phyloP scores from a whole-genome alignment of 805 yeast genomes.

The Tetrapisispora phaffii region DNA sequence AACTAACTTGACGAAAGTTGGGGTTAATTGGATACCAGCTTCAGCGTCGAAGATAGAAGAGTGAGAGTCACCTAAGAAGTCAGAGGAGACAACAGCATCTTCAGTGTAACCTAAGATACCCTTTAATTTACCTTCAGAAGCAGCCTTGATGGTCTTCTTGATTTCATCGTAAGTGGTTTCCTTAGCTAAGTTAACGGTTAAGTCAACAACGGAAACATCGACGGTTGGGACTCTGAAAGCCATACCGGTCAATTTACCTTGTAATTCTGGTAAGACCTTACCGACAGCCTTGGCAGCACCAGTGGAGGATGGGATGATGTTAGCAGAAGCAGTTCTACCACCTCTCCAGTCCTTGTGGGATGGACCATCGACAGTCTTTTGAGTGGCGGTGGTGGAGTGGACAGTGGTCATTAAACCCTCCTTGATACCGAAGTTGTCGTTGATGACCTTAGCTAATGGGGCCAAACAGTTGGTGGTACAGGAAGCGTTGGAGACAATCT shows the following conservation, averaged over 20 bases:
- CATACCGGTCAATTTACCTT: conserved; percentile 68
- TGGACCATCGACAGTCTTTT: conserved; percentile 69
- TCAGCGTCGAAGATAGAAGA: conserved; percentile 60
- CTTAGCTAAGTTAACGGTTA: conserved; percentile 52
- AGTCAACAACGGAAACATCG: conserved; percentile 64
- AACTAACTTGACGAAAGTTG: conserved; percentile 60
- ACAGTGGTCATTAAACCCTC: conserved; percentile 72
- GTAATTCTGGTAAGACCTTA: conserved; percentile 60
- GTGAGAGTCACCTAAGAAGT: conserved; percentile 52
- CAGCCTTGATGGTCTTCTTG: conserved; percentile 47
- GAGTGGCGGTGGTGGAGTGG: conserved; percentile 63
- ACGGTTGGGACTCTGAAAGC: conserved; percentile 66
- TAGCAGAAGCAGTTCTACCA: conserved; percentile 68
- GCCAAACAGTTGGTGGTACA: conserved; percentile 71
- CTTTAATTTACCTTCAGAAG: conserved; percentile 49
- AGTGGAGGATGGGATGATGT: conserved; percentile 66
- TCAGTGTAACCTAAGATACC: conserved; percentile 63
- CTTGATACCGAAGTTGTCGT: conserved; percentile 57
- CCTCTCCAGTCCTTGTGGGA: conserved; percentile 77
- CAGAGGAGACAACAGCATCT: conserved; percentile 62
- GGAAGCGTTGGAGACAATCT: conserved; percentile 59
- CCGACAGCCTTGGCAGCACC: conserved; percentile 76
- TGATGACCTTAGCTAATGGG: conserved; percentile 60
- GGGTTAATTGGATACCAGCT: conserved; percentile 63
- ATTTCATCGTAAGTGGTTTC: conserved; percentile 56